Evolutionary conservation across 1,284 basidiomycete genomes (phyloP), one percentile per base, ranked within the genome.

Genomic region (Pseudozyma pruni): DNA sequence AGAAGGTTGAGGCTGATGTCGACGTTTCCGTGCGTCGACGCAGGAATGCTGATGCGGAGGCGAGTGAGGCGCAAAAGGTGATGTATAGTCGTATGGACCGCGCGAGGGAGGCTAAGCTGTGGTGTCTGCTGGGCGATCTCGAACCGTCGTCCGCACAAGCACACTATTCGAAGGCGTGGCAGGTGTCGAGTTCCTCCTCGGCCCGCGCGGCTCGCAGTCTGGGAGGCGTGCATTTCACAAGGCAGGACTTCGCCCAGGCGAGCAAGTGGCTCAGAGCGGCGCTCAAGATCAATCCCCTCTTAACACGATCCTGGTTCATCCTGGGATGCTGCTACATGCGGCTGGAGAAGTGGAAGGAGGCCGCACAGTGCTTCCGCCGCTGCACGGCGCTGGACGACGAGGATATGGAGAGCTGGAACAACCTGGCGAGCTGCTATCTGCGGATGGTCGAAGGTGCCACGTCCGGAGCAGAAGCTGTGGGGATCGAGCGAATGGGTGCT

Each of bases 321-420:
- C 87, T 98, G 29, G 96, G 96, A 0, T 98, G 96, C 76, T 89
- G 92, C 9, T 89, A 86, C 69, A 89, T 96, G 84, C 87, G 90
- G 17, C 78, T 87, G 60, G 91, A 95, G 51, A 53, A 57, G 32
- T 81, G 93, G 94, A 86, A 87, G 23, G 90, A 89, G 23, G 94
- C 90, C 1, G 88, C 89, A 55, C 89, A 90, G 43, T 90, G 91
- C 0, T 98, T 98, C 83, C 85, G 86, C 44, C 86, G 94, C 33
- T 93, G 92, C 75, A 93, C 96, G 0, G 85, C 88, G 9, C 89
- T 98, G 61, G 94, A 98, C 67, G 93, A 95, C 63, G 95, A 98
- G 75, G 94, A 99, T 79, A 92, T 89, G 4, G 95, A 98, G 86
- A 94, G 93, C 70, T 98, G 96, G 96, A 97, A 91, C 81, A 99